Percentiles rank a stretch among this genome's conserved stretches.
These are phyloP conservation scores for Ehretia macrophylla DNA, from an alignment of 257 asterid species.

Conservation along the genomic window DNA sequence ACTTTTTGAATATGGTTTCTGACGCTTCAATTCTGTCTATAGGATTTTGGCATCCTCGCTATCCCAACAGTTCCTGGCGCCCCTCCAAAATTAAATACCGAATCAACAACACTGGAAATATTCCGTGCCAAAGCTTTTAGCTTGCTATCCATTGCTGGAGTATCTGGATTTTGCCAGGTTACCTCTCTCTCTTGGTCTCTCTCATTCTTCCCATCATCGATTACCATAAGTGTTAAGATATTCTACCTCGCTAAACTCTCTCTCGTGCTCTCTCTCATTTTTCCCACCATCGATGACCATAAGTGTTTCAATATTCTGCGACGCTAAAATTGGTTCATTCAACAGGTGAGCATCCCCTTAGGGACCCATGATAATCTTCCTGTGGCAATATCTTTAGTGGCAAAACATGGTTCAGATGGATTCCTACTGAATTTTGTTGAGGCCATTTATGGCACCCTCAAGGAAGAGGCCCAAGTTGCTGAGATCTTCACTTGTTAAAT, in stretches of 20 bases:
- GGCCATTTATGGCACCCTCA: constrained; percentile 32
- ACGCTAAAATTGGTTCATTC: constrained; percentile 7
- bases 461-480: constrained; percentile 19
- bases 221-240: background rate
- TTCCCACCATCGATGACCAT: background rate
- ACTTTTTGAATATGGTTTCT: background rate
- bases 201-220: background rate
- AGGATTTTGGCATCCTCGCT: constrained; percentile 73
- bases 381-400: constrained; percentile 65
- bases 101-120: constrained; percentile 47
- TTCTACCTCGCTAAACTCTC: background rate
- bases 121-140: constrained; percentile 88
- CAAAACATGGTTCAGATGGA: constrained; percentile 75
- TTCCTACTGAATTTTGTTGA: constrained; percentile 59
- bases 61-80: constrained; percentile 91
- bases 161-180: constrained; percentile 94
- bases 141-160: constrained; percentile 78
- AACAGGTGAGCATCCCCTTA: constrained; percentile 78
- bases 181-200: constrained; percentile 11
- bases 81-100: constrained; percentile 75
- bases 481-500: constrained; percentile 5
- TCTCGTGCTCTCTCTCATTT: background rate
- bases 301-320: background rate
- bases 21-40: background rate
- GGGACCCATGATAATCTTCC: constrained; percentile 68